Base-by-base conservation (phyloP, 257 asterid species). In the Capsicum rhomboideum region DNA sequence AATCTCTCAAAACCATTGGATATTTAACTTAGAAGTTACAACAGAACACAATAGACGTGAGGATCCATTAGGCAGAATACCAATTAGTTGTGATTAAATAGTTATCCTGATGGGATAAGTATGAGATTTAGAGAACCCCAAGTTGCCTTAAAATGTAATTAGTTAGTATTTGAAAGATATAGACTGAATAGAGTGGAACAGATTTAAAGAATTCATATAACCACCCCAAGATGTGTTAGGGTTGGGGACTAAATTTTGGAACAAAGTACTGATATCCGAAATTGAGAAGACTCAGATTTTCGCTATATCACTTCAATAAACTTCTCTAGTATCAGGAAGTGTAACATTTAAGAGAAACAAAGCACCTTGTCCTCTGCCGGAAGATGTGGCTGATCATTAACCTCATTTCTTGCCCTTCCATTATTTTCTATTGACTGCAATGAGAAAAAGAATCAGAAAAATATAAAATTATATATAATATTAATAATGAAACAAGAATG, bases 341-440 rank as follows among this genome's bases (percentile, higher is more conserved):
- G 80, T 14, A 74, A 46, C 80, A 74, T 74, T 77, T 50, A 50
- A 77, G 53, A 82, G 31, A 56, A 40, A 29, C 31, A 21, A 49
- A 79, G 63, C 85, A 96, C 99, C 98, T 93, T 96, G 89, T 96
- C 98, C 82, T 83, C 90, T 34, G 85, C 84, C 77, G 87, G 92
- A 86, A 89, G 82, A 82, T 66, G 89, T 42, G 87, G 85, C 87
- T 89, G 94, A 79, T 80, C 93, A 80, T 68, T 83, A 79, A 80
- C 69, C 85, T 94, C 97, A 86, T 92, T 91, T 89, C 94, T 90
- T 85, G 94, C 91, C 82, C 87, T 93, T 88, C 92, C 99, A 84
- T 93, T 94, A 85, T 88, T 90, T 83, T 92, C 97, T 80, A 90
- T 92, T 21, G 94, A 90, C 98, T 96, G 85, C 75, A 82, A 68